Percentiles rank a stretch among this genome's conserved stretches.
These are phyloP conservation scores for Luffa acutangula DNA, from an alignment of 306 rosid genomes.

Conservation along the genomic window DNA sequence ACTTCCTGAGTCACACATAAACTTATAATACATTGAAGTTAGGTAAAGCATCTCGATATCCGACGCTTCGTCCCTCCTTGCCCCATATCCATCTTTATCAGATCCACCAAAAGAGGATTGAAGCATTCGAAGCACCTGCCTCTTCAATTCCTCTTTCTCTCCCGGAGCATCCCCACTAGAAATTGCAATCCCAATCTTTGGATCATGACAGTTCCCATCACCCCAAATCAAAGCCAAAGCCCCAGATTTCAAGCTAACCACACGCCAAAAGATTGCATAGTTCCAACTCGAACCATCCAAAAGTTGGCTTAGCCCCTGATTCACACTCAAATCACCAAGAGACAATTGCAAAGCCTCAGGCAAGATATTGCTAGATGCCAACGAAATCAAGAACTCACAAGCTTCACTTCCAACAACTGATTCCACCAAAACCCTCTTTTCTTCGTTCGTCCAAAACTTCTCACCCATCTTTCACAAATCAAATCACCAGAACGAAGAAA, in stretches of 20 bases:
- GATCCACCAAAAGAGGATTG: slow-evolving; percentile 40
- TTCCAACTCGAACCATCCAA: slow-evolving; percentile 64
- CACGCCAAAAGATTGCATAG: slow-evolving; percentile 77
- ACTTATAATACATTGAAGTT: slow-evolving; percentile 45
- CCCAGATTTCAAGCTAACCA: slow-evolving; percentile 61
- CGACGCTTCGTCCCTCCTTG: slow-evolving; percentile 35
- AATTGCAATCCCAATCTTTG: slow-evolving; percentile 20
- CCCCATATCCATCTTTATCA: slow-evolving; percentile 28
- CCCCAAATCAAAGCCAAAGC: slow-evolving; percentile 65
- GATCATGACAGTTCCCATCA: slow-evolving; percentile 55
- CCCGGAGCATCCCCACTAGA: slow-evolving; percentile 13
- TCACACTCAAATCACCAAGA: slow-evolving; percentile 30
- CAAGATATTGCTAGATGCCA: slow-evolving; percentile 42
- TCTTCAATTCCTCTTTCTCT: slow-evolving; percentile 38
- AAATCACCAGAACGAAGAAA: background rate
- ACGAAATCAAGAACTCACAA: slow-evolving; percentile 47
- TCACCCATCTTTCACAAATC: slow-evolving; percentile 32
- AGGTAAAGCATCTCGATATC: slow-evolving; percentile 71
- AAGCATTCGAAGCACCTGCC: slow-evolving; percentile 61
- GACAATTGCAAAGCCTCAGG: slow-evolving; percentile 30
- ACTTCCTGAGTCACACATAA: slow-evolving; percentile 40
- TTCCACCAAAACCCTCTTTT: slow-evolving; percentile 65
- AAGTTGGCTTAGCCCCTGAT: slow-evolving; percentile 46
- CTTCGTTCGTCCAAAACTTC: slow-evolving; percentile 61
- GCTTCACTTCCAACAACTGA: slow-evolving; percentile 80